These are phyloP conservation scores for Chenopodium formosanum DNA, from an alignment of 148 eudicot species.

Conservation along the genomic window DNA sequence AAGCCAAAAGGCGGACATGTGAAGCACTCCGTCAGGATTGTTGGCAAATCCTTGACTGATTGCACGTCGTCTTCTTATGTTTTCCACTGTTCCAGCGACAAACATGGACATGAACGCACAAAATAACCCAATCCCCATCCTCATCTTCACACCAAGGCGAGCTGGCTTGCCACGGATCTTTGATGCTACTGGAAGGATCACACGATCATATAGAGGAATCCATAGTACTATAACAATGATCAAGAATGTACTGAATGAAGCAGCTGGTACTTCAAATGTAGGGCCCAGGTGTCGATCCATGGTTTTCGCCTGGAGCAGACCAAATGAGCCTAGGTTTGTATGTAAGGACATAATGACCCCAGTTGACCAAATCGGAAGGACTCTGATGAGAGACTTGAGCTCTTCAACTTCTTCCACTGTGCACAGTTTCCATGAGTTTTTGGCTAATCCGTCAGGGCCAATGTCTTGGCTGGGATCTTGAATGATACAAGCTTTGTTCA, in stretches of 20 bases:
- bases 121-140: constrained; percentile 78
- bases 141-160: constrained; percentile 45
- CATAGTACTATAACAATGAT: constrained; percentile 60
- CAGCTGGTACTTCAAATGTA: constrained; percentile 69
- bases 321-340: constrained; percentile 55
- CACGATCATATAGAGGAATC: constrained; percentile 72
- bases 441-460: constrained; percentile 41
- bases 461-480: constrained; percentile 45
- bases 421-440: constrained; percentile 58
- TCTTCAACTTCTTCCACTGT: constrained; percentile 74
- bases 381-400: constrained; percentile 59
- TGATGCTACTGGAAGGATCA: constrained; percentile 70
- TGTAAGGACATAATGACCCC: constrained; percentile 62
- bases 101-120: constrained; percentile 52
- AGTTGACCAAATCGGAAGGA: constrained; percentile 77
- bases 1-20: constrained; percentile 84
- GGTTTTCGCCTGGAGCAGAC: constrained; percentile 54
- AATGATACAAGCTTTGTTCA: constrained; percentile 75
- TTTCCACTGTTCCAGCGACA: constrained; percentile 61
- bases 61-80: constrained; percentile 46
- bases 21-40: constrained; percentile 35
- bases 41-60: constrained; percentile 38
- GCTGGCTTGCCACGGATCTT: constrained; percentile 54
- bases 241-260: constrained; percentile 58
- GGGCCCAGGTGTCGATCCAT: constrained; percentile 71